Evolutionary conservation across 2,329 filamentous ascomycete species (phyloP).

Genomic region (Sordariomycetes sp.): DNA sequence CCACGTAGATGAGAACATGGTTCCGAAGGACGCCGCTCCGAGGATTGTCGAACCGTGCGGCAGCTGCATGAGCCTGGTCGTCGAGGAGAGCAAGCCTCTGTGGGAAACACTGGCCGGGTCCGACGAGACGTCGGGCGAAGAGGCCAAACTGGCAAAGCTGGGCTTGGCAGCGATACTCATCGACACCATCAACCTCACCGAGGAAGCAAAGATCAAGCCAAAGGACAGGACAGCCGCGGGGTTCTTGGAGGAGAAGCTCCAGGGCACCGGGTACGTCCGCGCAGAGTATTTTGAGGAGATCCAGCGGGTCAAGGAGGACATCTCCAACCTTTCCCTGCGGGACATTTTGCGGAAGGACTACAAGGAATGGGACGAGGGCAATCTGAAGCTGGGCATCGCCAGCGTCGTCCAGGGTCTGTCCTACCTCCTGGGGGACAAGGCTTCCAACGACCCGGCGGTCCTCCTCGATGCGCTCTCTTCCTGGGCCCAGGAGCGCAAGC

Average conservation of each 20-base stretch:
- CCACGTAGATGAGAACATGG: conserved; percentile 60
- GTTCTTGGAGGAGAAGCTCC: conserved; percentile 44
- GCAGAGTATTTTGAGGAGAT: conserved; percentile 50
- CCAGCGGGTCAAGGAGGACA: conserved; percentile 55
- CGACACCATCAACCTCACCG: conserved; percentile 59
- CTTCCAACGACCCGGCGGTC: conserved; percentile 26
- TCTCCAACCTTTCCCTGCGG: conserved; percentile 48
- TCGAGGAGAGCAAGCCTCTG: conserved; percentile 43
- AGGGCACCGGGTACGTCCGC: conserved; percentile 36
- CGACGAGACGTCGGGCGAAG: conserved; percentile 19
- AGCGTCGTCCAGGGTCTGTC: conserved; percentile 53
- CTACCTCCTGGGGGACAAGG: conserved; percentile 46
- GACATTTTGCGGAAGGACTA: conserved; percentile 77
- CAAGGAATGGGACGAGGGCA: conserved; percentile 62
- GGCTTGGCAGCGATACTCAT: conserved; percentile 64
- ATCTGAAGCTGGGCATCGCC: conserved; percentile 55
- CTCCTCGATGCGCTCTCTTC: conserved; percentile 38
- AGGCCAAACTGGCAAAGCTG: conserved; percentile 55
- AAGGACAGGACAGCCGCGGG: conserved; percentile 49
- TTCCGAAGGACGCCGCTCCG: conserved; percentile 38
- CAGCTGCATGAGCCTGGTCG: conserved; percentile 64
- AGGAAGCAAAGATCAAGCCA: conserved; percentile 54
- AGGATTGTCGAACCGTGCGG: conserved; percentile 58
- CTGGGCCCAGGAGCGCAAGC: conserved; percentile 45
- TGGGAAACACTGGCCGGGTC: conserved; percentile 44